Conservation (phyloP, 371 early-diverging fungal species). For the Lichtheimia corymbifera region DNA sequence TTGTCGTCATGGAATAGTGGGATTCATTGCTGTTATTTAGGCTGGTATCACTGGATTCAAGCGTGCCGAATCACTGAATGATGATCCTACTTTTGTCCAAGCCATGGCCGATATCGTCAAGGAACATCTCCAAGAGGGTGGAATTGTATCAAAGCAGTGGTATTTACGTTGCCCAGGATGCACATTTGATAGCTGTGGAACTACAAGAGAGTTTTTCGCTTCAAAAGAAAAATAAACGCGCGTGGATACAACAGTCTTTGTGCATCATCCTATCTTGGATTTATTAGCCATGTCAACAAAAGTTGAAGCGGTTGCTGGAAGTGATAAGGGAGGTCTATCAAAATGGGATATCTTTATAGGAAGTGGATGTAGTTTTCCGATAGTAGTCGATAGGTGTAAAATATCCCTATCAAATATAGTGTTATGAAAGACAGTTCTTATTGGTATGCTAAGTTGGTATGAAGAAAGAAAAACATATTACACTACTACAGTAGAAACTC, state of each 20-base stretch:
- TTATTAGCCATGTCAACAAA: too few relatives aligned
- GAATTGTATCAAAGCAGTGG: conserved; percentile 67
- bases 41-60: conserved; percentile 79
- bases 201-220: conserved; percentile 68
- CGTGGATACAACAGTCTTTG: not conserved
- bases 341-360: too few relatives aligned
- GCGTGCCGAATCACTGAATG: conserved; percentile 91
- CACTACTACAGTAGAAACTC: too few relatives aligned
- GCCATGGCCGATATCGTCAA: conserved; percentile 89
- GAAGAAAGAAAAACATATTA: too few relatives aligned
- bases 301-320: too few relatives aligned
- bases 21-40: conserved; percentile 13
- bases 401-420: too few relatives aligned
- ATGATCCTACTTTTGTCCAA: conserved; percentile 82
- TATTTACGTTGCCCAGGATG: conserved; percentile 82
- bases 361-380: too few relatives aligned
- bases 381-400: too few relatives aligned
- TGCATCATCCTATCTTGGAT: too few relatives aligned
- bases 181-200: conserved; percentile 70
- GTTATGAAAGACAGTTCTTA: too few relatives aligned
- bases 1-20: not conserved
- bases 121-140: conserved; percentile 66
- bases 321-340: too few relatives aligned
- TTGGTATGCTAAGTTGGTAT: too few relatives aligned
- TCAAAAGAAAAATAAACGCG: conserved; percentile 5